phyloP scores from a whole-genome alignment of 2,329 filamentous ascomycete species.

The Trichoderma koningii region DNA sequence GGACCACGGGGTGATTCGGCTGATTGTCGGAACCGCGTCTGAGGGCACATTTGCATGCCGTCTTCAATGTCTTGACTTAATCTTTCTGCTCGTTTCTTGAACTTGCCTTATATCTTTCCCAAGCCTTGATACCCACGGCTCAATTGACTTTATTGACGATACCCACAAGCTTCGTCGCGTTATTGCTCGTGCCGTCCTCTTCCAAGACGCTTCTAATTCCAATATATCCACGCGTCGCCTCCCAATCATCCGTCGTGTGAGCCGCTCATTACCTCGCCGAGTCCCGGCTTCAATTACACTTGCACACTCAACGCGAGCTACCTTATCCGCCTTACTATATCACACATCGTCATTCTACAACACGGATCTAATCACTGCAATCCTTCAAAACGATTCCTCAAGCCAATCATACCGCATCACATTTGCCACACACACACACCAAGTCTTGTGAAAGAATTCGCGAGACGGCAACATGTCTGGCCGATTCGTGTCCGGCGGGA shows the following conservation, averaged over 20 bases:
- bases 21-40: slow-evolving; percentile 10
- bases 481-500: slow-evolving; percentile 59
- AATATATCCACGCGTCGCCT: neutral
- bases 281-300: no score
- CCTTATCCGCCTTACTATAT: no score
- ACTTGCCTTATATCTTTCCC: neutral
- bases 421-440: neutral
- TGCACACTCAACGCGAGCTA: no score
- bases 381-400: neutral
- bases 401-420: no score
- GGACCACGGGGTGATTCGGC: neutral
- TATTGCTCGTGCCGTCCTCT: neutral
- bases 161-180: neutral
- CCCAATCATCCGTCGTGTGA: neutral
- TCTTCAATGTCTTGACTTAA: neutral
- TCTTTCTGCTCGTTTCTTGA: neutral
- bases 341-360: no score
- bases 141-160: neutral
- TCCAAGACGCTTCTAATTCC: neutral
- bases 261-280: neutral
- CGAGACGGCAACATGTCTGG: slow-evolving; percentile 46
- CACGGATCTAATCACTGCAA: neutral
- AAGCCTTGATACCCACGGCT: neutral
- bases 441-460: no score
- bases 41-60: neutral